Evolutionary conservation across 192 early-diverging fungal genomes (phyloP).

Genomic region (Neocallimastix lanati): DNA sequence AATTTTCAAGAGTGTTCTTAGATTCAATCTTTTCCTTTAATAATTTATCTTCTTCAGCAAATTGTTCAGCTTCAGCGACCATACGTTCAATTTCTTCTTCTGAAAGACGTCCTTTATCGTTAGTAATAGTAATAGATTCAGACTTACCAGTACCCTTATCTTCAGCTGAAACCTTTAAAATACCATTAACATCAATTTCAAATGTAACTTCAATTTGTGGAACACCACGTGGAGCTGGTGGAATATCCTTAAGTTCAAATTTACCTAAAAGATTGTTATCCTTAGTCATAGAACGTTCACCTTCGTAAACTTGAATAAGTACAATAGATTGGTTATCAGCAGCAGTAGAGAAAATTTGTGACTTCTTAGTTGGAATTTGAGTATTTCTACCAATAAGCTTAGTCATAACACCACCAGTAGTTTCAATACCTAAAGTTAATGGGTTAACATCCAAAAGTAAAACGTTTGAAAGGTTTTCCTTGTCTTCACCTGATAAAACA

Average conservation of each 20-base stretch:
- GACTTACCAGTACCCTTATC: constrained; percentile 96
- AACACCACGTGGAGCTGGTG: constrained; percentile 83
- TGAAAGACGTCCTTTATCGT: constrained; percentile 88
- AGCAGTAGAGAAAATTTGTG: constrained; percentile 94
- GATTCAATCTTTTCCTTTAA: constrained; percentile 74
- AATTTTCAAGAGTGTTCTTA: constrained; percentile 80
- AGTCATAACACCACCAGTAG: constrained; percentile 80
- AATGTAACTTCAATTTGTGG: constrained; percentile 97
- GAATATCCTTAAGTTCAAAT: constrained; percentile 88
- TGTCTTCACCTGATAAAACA: constrained; percentile 54
- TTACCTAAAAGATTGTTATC: constrained; percentile 94
- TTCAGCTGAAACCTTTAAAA: constrained; percentile 75
- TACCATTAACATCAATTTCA: constrained; percentile 86
- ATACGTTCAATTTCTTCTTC: constrained; percentile 95
- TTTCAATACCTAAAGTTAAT: constrained; percentile 93
- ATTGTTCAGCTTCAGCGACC: constrained; percentile 86
- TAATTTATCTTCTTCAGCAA: constrained; percentile 70
- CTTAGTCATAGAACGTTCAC: constrained; percentile 91
- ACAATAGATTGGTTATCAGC: constrained; percentile 93
- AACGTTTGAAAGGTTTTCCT: constrained; percentile 28
- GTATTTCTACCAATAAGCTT: constrained; percentile 87
- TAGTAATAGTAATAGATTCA: constrained; percentile 90
- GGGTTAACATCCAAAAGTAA: constrained; percentile 88
- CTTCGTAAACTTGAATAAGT: constrained; percentile 92
- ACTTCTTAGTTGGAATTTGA: constrained; percentile 89